Evolutionary conservation across 1,284 basidiomycete species (phyloP).

Genomic region (Sphaerobolus stellatus): DNA sequence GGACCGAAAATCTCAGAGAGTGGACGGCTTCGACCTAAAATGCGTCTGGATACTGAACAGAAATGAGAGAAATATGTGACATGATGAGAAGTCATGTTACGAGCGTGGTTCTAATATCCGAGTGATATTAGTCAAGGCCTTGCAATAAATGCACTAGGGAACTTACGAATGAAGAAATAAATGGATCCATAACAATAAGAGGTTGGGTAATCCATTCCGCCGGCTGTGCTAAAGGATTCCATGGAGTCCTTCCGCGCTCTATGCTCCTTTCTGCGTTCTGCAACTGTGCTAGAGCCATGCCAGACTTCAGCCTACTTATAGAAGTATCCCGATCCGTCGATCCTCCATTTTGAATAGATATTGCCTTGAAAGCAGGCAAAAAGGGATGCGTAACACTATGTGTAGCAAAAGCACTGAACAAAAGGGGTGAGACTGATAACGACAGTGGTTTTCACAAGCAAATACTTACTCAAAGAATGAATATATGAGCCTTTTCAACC

Average conservation of each 20-base stretch:
- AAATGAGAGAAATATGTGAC: constrained; percentile 4
- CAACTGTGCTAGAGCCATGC: neutral
- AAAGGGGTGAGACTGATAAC: neutral
- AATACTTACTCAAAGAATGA: constrained; percentile 5
- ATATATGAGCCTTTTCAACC: neutral
- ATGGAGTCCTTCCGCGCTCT: neutral
- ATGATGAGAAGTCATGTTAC: constrained; percentile 12
- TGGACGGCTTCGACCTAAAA: neutral
- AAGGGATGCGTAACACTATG: neutral
- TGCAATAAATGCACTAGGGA: neutral
- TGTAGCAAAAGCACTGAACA: neutral
- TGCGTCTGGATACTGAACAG: neutral
- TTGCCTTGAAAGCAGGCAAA: neutral
- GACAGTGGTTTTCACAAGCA: neutral
- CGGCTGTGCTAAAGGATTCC: constrained; percentile 4
- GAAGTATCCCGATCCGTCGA: neutral
- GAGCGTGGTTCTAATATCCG: constrained; percentile 15
- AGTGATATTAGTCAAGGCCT: neutral
- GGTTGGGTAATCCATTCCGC: constrained; percentile 13
- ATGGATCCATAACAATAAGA: constrained; percentile 16
- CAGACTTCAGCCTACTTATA: neutral
- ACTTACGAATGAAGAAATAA: constrained; percentile 17
- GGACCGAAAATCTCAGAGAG: neutral
- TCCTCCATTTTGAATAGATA: neutral
- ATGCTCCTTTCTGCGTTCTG: neutral